A percentile compares a stretch with the other conserved stretches of the same genome.
These are phyloP conservation scores for Pseudofabraea citricarpa DNA, from an alignment of 2,329 filamentous ascomycete species.

Conservation along the genomic window DNA sequence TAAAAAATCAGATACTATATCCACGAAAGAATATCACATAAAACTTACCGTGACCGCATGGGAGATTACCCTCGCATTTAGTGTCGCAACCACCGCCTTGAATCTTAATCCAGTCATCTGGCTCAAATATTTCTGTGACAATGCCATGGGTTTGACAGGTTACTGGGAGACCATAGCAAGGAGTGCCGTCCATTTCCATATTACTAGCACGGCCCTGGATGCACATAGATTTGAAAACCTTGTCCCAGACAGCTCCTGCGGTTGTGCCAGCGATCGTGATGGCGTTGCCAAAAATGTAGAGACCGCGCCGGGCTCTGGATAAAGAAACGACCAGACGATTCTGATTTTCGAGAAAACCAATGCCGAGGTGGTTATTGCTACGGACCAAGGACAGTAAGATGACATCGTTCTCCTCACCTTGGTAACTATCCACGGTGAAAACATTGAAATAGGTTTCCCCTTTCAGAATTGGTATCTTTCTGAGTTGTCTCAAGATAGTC, in stretches of 20 bases:
- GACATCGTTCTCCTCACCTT: slow-evolving; percentile 86
- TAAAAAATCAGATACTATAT: neutral
- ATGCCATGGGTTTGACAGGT: slow-evolving; percentile 55
- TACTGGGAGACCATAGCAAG: slow-evolving; percentile 47
- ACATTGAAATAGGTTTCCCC: slow-evolving; percentile 44
- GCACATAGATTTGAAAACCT: slow-evolving; percentile 36
- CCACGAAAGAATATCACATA: neutral
- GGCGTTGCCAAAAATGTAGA: slow-evolving; percentile 82
- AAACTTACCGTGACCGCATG: slow-evolving; percentile 21
- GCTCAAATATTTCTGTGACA: slow-evolving; percentile 44
- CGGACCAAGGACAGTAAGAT: slow-evolving; percentile 77
- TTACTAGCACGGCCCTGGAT: slow-evolving; percentile 27
- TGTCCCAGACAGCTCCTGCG: slow-evolving; percentile 20
- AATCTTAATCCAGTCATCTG: slow-evolving; percentile 47
- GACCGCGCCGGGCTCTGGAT: slow-evolving; percentile 68
- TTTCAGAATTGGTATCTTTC: slow-evolving; percentile 35
- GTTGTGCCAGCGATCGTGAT: slow-evolving; percentile 33
- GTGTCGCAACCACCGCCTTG: slow-evolving; percentile 50
- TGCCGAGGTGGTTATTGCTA: slow-evolving; percentile 50
- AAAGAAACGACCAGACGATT: slow-evolving; percentile 55
- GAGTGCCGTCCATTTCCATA: slow-evolving; percentile 11
- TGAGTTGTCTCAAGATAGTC: slow-evolving; percentile 46
- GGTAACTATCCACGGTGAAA: slow-evolving; percentile 81
- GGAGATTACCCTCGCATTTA: slow-evolving; percentile 35
- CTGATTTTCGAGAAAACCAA: slow-evolving; percentile 69